Percentiles rank a stretch among this genome's conserved stretches.
Conservation (phyloP, 441 rosid genomes). For the Hura crepitans region DNA sequence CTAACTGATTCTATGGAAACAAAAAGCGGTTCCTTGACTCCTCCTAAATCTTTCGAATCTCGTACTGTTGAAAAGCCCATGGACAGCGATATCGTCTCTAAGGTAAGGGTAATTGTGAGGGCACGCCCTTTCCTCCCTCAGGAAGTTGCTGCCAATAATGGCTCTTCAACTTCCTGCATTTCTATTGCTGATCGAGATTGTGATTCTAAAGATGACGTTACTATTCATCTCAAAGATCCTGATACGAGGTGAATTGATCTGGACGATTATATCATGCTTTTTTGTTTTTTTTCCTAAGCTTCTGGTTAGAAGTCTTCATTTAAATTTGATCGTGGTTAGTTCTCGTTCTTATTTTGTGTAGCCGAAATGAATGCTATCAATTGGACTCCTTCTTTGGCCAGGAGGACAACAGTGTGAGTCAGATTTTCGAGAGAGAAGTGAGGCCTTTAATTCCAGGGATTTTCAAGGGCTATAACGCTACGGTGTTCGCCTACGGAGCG, state of each 20-base stretch:
- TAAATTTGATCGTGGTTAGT: constrained; percentile 3
- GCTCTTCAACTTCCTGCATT: constrained; percentile 37
- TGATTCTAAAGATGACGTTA: constrained; percentile 42
- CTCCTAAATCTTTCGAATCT: constrained; percentile 20
- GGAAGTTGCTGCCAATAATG: constrained; percentile 38
- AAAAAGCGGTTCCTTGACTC: constrained; percentile 1
- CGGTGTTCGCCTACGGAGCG: constrained; percentile 89
- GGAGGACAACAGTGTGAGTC: constrained; percentile 53
- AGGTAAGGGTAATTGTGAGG: constrained; percentile 60
- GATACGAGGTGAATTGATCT: constrained; percentile 44
- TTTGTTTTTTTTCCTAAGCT: background rate
- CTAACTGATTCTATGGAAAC: constrained; percentile 28
- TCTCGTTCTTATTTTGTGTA: constrained; percentile 20
- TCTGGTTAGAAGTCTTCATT: background rate
- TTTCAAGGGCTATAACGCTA: constrained; percentile 65
- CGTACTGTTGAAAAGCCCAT: constrained; percentile 24
- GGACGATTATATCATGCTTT: background rate
- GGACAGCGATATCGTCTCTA: constrained; percentile 31
- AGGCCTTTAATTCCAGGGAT: constrained; percentile 55
- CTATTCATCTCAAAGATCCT: constrained; percentile 66
- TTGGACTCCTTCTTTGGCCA: constrained; percentile 78
- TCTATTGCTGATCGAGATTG: constrained; percentile 39
- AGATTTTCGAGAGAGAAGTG: constrained; percentile 68
- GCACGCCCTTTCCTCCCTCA: constrained; percentile 67
- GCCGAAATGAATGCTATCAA: constrained; percentile 72